Evolutionary conservation across 352 stramenopile species (phyloP).

Genomic region (Phytophthora capsici): DNA sequence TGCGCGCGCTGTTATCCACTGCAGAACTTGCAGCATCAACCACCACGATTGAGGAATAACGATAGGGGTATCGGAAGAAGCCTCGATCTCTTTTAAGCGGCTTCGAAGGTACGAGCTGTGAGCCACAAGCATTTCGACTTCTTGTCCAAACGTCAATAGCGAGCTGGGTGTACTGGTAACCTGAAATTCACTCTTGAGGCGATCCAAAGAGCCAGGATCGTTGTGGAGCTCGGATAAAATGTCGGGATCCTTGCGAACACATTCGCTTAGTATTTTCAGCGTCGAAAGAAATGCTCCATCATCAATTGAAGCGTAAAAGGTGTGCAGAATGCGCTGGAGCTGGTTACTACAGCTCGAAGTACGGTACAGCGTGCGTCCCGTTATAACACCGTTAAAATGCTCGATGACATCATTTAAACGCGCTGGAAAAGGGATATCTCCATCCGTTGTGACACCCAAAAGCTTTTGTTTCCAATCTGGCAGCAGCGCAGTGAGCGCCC

Average conservation of each 20-base stretch:
- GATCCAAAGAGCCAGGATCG: constrained; percentile 15
- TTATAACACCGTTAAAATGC: constrained; percentile 30
- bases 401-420: constrained; percentile 26
- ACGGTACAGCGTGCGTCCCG: constrained; percentile 26
- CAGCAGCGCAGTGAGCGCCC: constrained; percentile 33
- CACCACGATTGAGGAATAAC: constrained; percentile 46
- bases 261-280: constrained; percentile 30
- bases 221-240: constrained; percentile 36
- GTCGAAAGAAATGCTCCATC: constrained; percentile 26
- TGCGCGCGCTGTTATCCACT: constrained; percentile 46
- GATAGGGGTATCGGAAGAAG: neutral
- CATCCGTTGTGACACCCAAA: constrained; percentile 33
- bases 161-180: neutral
- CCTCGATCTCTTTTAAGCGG: constrained; percentile 41
- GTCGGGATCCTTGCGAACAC: constrained; percentile 30
- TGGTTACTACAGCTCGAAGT: constrained; percentile 26
- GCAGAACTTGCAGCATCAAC: constrained; percentile 47
- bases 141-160: constrained; percentile 33
- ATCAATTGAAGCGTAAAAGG: constrained; percentile 41
- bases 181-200: neutral
- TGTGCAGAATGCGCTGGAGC: constrained; percentile 35
- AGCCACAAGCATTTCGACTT: constrained; percentile 50
- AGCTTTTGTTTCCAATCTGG: constrained; percentile 33
- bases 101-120: constrained; percentile 49
- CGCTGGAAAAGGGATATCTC: constrained; percentile 15